Evolutionary conservation across 1,284 basidiomycete genomes (phyloP).

Genomic region (Marasmius fiardii): DNA sequence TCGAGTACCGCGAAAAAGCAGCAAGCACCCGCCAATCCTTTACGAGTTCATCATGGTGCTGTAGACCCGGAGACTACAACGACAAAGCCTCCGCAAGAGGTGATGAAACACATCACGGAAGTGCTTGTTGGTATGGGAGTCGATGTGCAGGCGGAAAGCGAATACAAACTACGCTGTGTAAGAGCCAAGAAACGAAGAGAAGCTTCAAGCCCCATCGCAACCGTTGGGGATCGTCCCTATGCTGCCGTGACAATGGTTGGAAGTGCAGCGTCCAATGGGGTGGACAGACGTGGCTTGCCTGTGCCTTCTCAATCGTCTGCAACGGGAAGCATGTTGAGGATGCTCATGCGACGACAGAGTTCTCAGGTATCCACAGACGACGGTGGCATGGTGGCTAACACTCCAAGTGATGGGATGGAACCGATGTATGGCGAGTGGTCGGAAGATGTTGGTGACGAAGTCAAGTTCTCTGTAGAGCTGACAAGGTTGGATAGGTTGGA

Average conservation of each 20-base stretch:
- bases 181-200: conserved; percentile 69
- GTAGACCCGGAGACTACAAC: conserved; percentile 93
- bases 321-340: conserved; percentile 75
- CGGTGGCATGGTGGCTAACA: conserved; percentile 19
- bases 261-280: conserved; percentile 77
- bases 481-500: conserved; percentile 85
- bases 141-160: conserved; percentile 82
- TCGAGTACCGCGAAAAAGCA: conserved; percentile 5
- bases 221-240: conserved; percentile 40
- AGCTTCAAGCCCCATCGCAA: conserved; percentile 34
- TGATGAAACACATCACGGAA: conserved; percentile 80
- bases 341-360: conserved; percentile 84
- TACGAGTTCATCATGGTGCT: conserved; percentile 89
- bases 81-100: conserved; percentile 78
- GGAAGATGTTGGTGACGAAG: conserved; percentile 88
- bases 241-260: conserved; percentile 78
- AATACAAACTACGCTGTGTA: conserved; percentile 85
- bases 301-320: conserved; percentile 65
- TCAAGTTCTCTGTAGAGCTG: conserved; percentile 89
- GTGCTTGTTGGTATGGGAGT: conserved; percentile 90
- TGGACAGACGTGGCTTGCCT: conserved; percentile 82
- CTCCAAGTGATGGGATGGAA: conserved; percentile 31
- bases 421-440: conserved; percentile 75
- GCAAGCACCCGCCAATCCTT: conserved; percentile 33
- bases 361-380: conserved; percentile 70